A percentile compares a stretch with the other conserved stretches of the same genome.
Conservation (phyloP, 1,284 basidiomycete genomes). For the Ceratobasidium theobromae region DNA sequence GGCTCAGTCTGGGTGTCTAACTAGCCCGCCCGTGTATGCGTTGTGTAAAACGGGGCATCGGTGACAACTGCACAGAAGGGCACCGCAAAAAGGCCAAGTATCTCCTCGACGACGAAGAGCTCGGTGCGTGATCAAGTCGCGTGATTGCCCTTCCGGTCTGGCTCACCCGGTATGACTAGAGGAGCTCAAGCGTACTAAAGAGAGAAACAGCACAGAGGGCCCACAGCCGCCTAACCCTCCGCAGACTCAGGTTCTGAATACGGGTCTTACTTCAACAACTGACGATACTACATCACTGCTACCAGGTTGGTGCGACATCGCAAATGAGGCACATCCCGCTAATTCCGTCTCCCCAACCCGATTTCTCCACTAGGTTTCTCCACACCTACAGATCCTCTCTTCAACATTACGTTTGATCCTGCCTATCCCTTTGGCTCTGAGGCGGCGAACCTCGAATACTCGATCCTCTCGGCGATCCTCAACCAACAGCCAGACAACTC, state of each 20-base stretch:
- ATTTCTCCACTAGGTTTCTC: conserved; percentile 34
- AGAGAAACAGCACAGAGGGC: conserved; percentile 35
- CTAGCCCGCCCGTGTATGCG: conserved; percentile 91
- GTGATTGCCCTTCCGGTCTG: conserved; percentile 3
- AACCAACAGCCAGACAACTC: background rate
- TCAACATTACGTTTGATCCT: conserved; percentile 62
- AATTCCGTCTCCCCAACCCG: conserved; percentile 38
- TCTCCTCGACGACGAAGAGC: conserved; percentile 87
- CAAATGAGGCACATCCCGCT: conserved; percentile 36
- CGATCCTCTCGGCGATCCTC: conserved; percentile 87
- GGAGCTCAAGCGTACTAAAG: conserved; percentile 37
- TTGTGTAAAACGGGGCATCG: conserved; percentile 92
- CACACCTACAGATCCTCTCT: conserved; percentile 60
- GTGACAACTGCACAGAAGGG: conserved; percentile 87
- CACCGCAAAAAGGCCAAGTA: conserved; percentile 98
- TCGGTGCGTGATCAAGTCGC: conserved; percentile 58
- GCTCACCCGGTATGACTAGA: conserved; percentile 25
- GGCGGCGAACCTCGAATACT: conserved; percentile 88
- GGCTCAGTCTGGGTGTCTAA: conserved; percentile 35
- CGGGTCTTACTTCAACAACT: background rate
- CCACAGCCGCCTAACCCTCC: conserved; percentile 17
- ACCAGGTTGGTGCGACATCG: conserved; percentile 33
- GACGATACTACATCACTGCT: conserved; percentile 11
- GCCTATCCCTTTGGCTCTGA: conserved; percentile 77
- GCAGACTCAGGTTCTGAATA: conserved; percentile 13